Base-by-base conservation (phyloP, 2,329 filamentous ascomycete genomes). In the Cercospora sp. region DNA sequence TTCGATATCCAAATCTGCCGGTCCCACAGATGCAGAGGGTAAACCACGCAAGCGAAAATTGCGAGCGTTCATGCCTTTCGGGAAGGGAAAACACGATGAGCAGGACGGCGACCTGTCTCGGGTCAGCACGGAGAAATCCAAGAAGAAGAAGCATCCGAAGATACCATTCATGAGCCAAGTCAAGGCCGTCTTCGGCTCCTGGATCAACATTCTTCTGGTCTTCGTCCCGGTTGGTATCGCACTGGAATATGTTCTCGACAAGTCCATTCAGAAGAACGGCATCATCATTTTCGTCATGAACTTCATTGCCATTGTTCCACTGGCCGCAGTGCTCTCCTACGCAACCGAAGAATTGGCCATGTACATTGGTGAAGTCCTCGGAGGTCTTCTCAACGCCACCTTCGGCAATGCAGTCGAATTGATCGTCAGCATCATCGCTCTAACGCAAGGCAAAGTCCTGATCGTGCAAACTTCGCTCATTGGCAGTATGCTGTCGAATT, bases 381-480 rank as follows among this genome's bases (percentile, higher is more conserved):
- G 94, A 70, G 94, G 94, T 66, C 83, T 98, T 40, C 85, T 97
- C 66, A 97, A 97, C 76, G 94, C 94, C 6, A 91, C 91, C 2
- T 97, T 97, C 78, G 94, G 93, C 83, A 89, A 85, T 74, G 85
- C 80, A 5, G 73, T 71, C 63, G 73, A 74, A 66, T 67, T 78
- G 18, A 75, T 77, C 57, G 92, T 97, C 55, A 91, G 92, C 26
- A 88, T 97, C 73, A 91, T 97, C 73, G 94, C 94, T 0, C 82
- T 97, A 58, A 82, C 86, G 30, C 86, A 96, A 68, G 79, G 86
- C 62, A 87, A 97, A 79, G 87, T 96, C 26, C 82, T 90, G 37
- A 96, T 98, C 69, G 93, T 97, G 6, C 93, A 97, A 80, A 97
- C 94, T 0, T 97, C 94, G 0, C 84, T 98, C 30, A 92, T 97